phyloP scores from a whole-genome alignment of 2,329 filamentous ascomycete genomes.

The Ophiocordyceps unilateralis region DNA sequence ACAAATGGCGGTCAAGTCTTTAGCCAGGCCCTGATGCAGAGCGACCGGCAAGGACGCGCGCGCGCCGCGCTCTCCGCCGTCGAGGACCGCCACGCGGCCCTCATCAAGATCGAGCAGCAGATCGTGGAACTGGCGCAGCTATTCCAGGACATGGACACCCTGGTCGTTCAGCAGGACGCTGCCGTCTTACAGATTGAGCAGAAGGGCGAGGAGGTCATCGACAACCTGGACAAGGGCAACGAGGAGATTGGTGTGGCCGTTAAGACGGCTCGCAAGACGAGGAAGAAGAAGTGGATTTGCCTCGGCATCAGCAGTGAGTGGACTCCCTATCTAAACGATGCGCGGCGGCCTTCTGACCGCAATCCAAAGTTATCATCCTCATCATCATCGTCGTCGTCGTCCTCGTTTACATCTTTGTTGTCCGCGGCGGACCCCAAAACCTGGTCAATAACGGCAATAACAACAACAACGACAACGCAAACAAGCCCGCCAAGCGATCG shows the following conservation, averaged over 20 bases:
- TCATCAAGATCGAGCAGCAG: conserved; percentile 82
- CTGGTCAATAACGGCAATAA: neutral
- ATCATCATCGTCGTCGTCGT: conserved; percentile 33
- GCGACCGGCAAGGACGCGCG: conserved; percentile 65
- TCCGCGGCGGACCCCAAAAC: conserved; percentile 9
- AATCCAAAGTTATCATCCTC: conserved; percentile 29
- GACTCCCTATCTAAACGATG: neutral
- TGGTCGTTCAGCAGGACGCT: conserved; percentile 75
- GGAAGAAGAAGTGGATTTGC: conserved; percentile 96
- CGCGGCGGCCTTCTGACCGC: conserved; percentile 9
- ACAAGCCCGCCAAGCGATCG: conserved; percentile 11
- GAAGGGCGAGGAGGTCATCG: conserved; percentile 70
- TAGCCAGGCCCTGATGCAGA: conserved; percentile 69
- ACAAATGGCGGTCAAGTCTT: conserved; percentile 64
- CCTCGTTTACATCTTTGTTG: conserved; percentile 28
- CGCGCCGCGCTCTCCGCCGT: conserved; percentile 65
- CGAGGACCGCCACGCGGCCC: conserved; percentile 65
- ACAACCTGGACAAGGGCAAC: conserved; percentile 74
- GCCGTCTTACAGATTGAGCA: conserved; percentile 67
- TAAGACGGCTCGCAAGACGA: conserved; percentile 58
- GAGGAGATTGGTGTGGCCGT: conserved; percentile 70
- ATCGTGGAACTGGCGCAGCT: conserved; percentile 76
- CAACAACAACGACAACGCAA: conserved; percentile 1
- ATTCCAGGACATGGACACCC: conserved; percentile 75
- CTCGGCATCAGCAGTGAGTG: conserved; percentile 51